phyloP scores from a whole-genome alignment of 495 filamentous ascomycete genomes.

The Neurospora terricola region DNA sequence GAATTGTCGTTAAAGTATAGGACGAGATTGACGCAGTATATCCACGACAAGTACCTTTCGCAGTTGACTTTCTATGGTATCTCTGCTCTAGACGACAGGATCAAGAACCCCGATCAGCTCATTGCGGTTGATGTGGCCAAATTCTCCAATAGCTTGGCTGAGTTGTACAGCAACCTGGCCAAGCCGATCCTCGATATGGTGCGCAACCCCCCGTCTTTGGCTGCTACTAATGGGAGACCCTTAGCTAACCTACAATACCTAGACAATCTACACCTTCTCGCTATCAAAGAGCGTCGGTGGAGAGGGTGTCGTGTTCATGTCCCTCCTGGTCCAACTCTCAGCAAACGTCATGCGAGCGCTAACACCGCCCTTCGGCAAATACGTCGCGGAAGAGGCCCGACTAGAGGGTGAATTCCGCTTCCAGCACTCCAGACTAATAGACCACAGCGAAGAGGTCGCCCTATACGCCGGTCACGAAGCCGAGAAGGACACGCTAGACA shows the following conservation, averaged over 20 bases:
- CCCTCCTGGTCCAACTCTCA: conserved; percentile 82
- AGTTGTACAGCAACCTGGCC: conserved; percentile 94
- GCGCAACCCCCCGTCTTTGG: not conserved
- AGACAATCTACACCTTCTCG: conserved; percentile 83
- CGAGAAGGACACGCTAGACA: conserved; percentile 94
- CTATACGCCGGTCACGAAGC: conserved; percentile 88
- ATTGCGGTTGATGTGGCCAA: conserved; percentile 93
- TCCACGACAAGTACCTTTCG: conserved; percentile 87
- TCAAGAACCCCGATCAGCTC: conserved; percentile 97
- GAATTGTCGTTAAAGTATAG: conserved; percentile 87
- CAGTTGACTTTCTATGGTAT: conserved; percentile 98
- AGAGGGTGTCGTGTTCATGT: conserved; percentile 91
- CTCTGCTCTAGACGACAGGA: conserved; percentile 88
- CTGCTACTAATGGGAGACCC: not conserved
- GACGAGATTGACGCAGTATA: conserved; percentile 79
- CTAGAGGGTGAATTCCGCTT: conserved; percentile 95
- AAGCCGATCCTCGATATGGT: conserved; percentile 92
- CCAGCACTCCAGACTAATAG: conserved; percentile 87
- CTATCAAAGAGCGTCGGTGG: conserved; percentile 88
- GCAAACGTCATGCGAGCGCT: conserved; percentile 87
- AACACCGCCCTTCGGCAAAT: conserved; percentile 97
- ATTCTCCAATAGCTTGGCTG: conserved; percentile 89
- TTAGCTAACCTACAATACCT: conserved; percentile 10
- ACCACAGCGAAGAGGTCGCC: conserved; percentile 90
- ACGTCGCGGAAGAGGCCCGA: conserved; percentile 90